A percentile compares a stretch with the other conserved stretches of the same genome.
Conservation (phyloP, 352 stramenopile genomes). For the Phytophthora citricola region DNA sequence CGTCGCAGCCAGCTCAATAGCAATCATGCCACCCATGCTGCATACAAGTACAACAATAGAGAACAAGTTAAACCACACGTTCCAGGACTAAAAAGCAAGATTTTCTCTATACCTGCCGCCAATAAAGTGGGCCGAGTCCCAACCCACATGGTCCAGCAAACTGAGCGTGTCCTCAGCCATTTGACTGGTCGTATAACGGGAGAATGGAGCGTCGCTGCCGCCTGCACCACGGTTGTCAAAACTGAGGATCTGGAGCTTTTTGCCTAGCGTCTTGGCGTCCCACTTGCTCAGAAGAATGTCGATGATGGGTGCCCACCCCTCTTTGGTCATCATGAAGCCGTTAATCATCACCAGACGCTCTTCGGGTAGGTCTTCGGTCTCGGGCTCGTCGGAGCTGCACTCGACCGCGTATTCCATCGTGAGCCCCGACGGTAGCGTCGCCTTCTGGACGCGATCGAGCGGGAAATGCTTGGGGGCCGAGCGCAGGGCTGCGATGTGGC, state of each 20-base stretch:
- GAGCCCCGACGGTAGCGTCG: constrained; percentile 33
- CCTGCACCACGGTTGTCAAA: constrained; percentile 60
- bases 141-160: constrained; percentile 52
- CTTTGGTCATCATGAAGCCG: constrained; percentile 52
- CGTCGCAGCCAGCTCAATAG: constrained; percentile 41
- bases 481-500: constrained; percentile 42
- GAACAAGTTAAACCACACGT: neutral
- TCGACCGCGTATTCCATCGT: constrained; percentile 43
- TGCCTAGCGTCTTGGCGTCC: constrained; percentile 22
- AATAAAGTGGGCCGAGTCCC: constrained; percentile 45
- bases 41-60: constrained; percentile 1
- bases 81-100: neutral
- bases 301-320: constrained; percentile 47
- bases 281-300: constrained; percentile 46
- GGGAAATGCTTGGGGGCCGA: constrained; percentile 45
- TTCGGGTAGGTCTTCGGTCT: constrained; percentile 27
- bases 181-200: constrained; percentile 52
- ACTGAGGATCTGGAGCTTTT: constrained; percentile 43
- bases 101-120: constrained; percentile 32
- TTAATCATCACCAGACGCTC: constrained; percentile 54
- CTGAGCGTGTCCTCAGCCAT: constrained; percentile 57
- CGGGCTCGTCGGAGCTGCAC: constrained; percentile 7
- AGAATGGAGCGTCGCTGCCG: constrained; percentile 41
- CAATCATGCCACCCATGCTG: constrained; percentile 61
- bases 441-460: constrained; percentile 25